phyloP scores from a whole-genome alignment of 2,329 filamentous ascomycete species.

The Lasiodiplodia citricola region DNA sequence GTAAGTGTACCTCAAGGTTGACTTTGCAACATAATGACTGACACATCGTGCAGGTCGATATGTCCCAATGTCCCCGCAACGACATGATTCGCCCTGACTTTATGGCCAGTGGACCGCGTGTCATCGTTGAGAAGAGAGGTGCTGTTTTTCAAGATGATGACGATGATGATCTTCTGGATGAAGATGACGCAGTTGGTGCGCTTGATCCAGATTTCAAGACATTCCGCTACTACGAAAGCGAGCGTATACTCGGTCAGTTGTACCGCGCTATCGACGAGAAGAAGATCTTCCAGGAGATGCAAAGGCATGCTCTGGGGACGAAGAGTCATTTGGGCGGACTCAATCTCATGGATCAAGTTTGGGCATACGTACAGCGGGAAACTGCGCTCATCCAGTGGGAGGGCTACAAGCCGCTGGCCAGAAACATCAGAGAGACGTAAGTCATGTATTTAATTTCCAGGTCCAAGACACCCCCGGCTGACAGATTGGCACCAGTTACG shows the following conservation, averaged over 20 bases:
- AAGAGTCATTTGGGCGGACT: conserved; percentile 30
- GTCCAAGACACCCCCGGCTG: not conserved
- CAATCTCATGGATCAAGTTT: conserved; percentile 41
- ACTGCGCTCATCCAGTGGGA: conserved; percentile 48
- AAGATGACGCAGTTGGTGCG: conserved; percentile 40
- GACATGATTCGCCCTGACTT: conserved; percentile 54
- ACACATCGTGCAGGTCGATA: conserved; percentile 23
- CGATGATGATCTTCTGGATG: conserved; percentile 36
- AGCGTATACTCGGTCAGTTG: conserved; percentile 71
- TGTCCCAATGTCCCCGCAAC: conserved; percentile 31
- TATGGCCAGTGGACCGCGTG: conserved; percentile 57
- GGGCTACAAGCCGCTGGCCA: conserved; percentile 47
- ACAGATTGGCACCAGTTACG: conserved; percentile 52
- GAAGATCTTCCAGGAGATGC: conserved; percentile 57
- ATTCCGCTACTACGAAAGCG: conserved; percentile 67
- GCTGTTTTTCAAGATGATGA: conserved; percentile 32
- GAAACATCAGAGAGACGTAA: conserved; percentile 55
- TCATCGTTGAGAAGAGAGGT: conserved; percentile 44
- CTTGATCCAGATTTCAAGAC: conserved; percentile 34
- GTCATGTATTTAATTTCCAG: not conserved
- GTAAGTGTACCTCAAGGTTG: not conserved
- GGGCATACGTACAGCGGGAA: conserved; percentile 46
- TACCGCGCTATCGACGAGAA: conserved; percentile 77
- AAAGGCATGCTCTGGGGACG: conserved; percentile 29
- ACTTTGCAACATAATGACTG: conserved; percentile 7